Evolutionary conservation across 257 asterid genomes (phyloP).

Genomic region (Solanum chilense): DNA sequence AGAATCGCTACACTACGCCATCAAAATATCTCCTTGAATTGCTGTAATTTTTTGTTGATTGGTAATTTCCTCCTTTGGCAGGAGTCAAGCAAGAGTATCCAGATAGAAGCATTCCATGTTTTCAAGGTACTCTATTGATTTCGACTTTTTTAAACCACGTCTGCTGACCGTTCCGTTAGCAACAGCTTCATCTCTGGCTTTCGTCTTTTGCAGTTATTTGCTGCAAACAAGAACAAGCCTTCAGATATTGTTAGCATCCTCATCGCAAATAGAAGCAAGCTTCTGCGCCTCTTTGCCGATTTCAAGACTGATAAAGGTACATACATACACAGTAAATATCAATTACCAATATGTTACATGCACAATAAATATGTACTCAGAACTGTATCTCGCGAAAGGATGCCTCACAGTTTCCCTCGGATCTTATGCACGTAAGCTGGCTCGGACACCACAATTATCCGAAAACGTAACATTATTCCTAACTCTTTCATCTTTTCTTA

Average conservation of each 20-base stretch:
- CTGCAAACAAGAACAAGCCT: conserved; percentile 86
- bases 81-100: conserved; percentile 93
- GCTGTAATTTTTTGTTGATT: not conserved
- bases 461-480: not conserved
- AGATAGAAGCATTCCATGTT: conserved; percentile 87
- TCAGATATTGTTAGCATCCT: conserved; percentile 70
- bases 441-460: not conserved
- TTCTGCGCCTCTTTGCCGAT: conserved; percentile 79
- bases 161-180: not conserved
- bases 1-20: not conserved
- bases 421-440: not conserved
- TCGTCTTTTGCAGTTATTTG: conserved; percentile 49
- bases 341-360: not conserved
- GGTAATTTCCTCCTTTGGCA: conserved; percentile 18
- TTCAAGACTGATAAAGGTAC: conserved; percentile 73
- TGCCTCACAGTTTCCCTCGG: not conserved
- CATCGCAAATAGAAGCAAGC: conserved; percentile 65
- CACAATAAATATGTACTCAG: not conserved
- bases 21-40: not conserved
- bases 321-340: not conserved
- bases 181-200: not conserved
- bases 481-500: not conserved
- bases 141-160: not conserved
- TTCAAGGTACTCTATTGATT: conserved; percentile 49
- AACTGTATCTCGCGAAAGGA: not conserved